Base-by-base conservation (phyloP, 2,329 filamentous ascomycete species). In the Lecanicillium sp. region DNA sequence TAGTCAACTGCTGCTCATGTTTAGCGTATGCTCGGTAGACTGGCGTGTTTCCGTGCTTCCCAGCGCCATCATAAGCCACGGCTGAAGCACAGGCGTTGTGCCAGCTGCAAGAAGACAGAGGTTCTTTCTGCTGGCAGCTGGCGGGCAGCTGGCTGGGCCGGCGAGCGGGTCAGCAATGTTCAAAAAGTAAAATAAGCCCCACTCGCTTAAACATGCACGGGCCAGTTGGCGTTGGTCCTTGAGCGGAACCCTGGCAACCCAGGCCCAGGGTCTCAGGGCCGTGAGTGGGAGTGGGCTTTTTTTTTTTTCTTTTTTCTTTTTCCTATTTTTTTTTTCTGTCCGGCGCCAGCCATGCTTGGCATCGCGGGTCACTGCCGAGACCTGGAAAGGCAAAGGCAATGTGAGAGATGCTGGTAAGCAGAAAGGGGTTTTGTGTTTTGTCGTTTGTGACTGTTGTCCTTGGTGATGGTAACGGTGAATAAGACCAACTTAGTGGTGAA, bases 181-280 rank as follows among this genome's bases (percentile, higher is more conserved):
- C 35, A 37, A n/a, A n/a, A n/a, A 40, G 26, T 47, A 24, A 47
- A 41, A 41, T 41, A 56, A 60, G 59, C 46, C 57, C 59, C 59
- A 60, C 59, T 61, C 58, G 54, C 60, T 61, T 60, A 57, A 55
- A 54, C 49, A 49, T 51, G 59, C 59, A 62, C 58, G 53, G 59
- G 50, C 59, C 59, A 61, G 49, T 51, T 26, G 38, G 36, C 35
- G 36, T 20, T 11, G 12, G 17, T 10, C 29, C 12, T 24, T 41
- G 32, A 20, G 24, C 37, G 36, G 48, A 35, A 21, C 42, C 48
- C 48, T 44, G 36, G 42, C 48, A 50, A 50, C 48, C 44, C 26
- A 44, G n/a, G 20, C 11, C 20, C 29, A 29, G 32, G 33, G 48
- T 46, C 43, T 42, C 48, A 46, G 32, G 15, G 21, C 27, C 27